Evolutionary conservation across 129 eudicot genomes (phyloP).

Genomic region (Tagetes patula): DNA sequence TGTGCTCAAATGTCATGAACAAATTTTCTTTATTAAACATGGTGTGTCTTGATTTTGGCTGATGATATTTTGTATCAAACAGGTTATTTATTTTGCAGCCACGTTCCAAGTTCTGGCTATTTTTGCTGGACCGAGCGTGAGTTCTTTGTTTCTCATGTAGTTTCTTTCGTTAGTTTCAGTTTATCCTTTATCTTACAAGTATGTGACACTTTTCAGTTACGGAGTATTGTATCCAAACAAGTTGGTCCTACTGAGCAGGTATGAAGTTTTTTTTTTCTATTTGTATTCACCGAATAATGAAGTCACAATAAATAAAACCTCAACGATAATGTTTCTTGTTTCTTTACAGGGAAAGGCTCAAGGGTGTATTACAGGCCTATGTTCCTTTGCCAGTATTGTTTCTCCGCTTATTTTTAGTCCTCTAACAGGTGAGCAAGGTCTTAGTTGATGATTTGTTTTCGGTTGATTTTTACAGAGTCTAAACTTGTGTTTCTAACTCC

Average conservation of each 20-base stretch:
- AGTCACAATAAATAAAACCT: background rate
- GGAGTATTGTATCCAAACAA: conserved; percentile 90
- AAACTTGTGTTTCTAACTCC: background rate
- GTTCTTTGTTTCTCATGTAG: conserved; percentile 25
- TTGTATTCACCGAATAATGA: background rate
- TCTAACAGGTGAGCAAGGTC: conserved; percentile 29
- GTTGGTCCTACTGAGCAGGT: conserved; percentile 91
- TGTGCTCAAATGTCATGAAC: conserved; percentile 6
- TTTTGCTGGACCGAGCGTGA: conserved; percentile 77
- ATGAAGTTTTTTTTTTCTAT: conserved; percentile 3
- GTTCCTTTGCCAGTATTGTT: conserved; percentile 66
- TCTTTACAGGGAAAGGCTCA: conserved; percentile 67
- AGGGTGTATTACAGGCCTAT: conserved; percentile 84
- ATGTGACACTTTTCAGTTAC: conserved; percentile 44
- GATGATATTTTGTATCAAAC: conserved; percentile 28
- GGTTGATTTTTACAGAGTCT: conserved; percentile 1
- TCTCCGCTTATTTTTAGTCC: conserved; percentile 77
- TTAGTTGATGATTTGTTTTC: background rate
- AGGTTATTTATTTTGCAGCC: conserved; percentile 82
- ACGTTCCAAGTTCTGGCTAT: conserved; percentile 52
- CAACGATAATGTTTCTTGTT: background rate
- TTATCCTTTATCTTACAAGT: conserved; percentile 10
- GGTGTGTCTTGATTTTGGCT: conserved; percentile 17
- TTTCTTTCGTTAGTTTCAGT: background rate
- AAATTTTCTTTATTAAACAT: conserved; percentile 2